Base-by-base conservation (phyloP, 768 basidiomycete species). In the Tulasnella sp. region DNA sequence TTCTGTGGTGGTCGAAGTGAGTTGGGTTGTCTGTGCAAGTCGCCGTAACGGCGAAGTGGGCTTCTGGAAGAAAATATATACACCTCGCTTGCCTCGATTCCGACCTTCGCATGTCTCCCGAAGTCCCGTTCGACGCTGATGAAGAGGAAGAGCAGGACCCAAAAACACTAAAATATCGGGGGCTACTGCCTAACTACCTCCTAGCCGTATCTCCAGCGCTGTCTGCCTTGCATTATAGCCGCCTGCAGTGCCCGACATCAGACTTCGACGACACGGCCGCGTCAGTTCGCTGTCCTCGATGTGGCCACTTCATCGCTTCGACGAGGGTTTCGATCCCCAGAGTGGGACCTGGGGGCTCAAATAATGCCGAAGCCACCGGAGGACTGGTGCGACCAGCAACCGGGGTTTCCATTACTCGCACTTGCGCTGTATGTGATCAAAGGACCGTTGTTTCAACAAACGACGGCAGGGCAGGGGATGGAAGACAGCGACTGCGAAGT, bases 261-360 rank as follows among this genome's bases (percentile, higher is more conserved):
- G 56, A 16, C 76, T 36, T 62, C 27, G 44, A 75, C 62, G 16
- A 7, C 62, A 14, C 34, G 31, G 27, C 38, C 2, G 31, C 39
- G 2, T 21, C 27, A 27, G 31, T 44, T 62, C 38, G 39, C 76
- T 77, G 76, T 62, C 39, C 76, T 12, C 76, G 76, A 19, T 77
- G 76, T 27, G 76, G 76, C 27, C 48, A 77, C 42, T 62, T 68
- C 46, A 38, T 71, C n/a, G 56, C 76, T 40, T 71, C 56, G 9
- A 74, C 73, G 21, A 74, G 73, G 16, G 44, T 74, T 14, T 74
- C 73, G n/a, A 40, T 31, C 38, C 21, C 38, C 3, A 40, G 73
- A 14, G 34, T 31, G 27, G 34, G 62, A 12, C 27, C 14, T 14
- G 6, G 34, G 62, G 31, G 62, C 24, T 14, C 34, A 18, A 36